Base-by-base conservation (phyloP, 1,139 yeast species). In the Saccharomyces hybrid region DNA sequence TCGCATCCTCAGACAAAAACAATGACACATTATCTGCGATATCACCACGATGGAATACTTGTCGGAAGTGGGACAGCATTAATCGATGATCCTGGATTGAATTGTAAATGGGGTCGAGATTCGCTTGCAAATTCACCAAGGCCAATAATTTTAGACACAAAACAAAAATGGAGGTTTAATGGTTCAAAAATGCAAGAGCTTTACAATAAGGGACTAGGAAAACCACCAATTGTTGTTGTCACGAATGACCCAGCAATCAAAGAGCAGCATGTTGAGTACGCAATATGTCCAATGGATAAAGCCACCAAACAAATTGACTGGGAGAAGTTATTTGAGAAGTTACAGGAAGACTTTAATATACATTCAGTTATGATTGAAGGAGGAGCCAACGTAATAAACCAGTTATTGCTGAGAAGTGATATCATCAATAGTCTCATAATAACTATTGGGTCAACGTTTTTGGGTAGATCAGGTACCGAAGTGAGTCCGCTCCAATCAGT, bases 331-430 rank as follows among this genome's bases (percentile, higher is more conserved):
- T 64, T 85, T 11, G 54, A 59, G 0, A 63, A 62, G 16, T 70
- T 90, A 44, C 62, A 65, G 23, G 47, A 62, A 1, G 62, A 65
- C 7, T 61, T 64, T 5, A 81, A 79, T 0, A 65, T 90, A 1
- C 59, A 71, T 1, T 85, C 95, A 1, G 72, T 93, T 5, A 93
- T 93, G 99, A 78, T 93, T 4, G 99, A 93, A 72, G 99, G 99
- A 32, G 99, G 99, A 0, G 96, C 96, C 0, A 68, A 63, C 3
- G 79, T 93, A 1, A 89, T 93, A 53, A 85, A 85, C 59, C 79
- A 79, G 29, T 69, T 91, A 48, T 69, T 93, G 11, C 38, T 58
- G 9, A 54, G 57, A 23, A 53, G 57, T 2, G 61, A 64, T 9
- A 50, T 81, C 5, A 79, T 89, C 0, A 81, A 88, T 61, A 77